Percentiles rank a stretch among this genome's conserved stretches.
phyloP scores from a whole-genome alignment of 768 basidiomycete genomes.

The Termitomyces titanicus region DNA sequence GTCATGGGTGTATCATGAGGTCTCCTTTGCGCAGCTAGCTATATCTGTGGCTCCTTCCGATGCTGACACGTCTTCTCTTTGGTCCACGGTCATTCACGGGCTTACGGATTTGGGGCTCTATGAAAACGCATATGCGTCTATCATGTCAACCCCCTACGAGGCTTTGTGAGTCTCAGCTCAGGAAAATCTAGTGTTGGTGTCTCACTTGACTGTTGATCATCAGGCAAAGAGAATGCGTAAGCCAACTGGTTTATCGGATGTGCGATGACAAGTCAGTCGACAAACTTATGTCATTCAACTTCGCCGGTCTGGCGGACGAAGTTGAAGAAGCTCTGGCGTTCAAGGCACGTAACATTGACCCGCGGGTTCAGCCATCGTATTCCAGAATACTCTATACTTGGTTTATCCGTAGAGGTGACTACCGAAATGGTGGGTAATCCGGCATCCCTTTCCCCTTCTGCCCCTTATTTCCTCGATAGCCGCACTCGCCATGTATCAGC shows the following conservation, averaged over 20 bases:
- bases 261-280: conserved; percentile 86
- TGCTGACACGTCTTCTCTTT: conserved; percentile 62
- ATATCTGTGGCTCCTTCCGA: conserved; percentile 61
- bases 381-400: conserved; percentile 92
- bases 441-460: conserved; percentile 8
- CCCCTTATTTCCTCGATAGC: conserved; percentile 45
- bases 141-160: conserved; percentile 72
- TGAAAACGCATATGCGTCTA: conserved; percentile 82
- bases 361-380: conserved; percentile 80
- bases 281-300: conserved; percentile 76
- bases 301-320: conserved; percentile 79
- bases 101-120: conserved; percentile 69
- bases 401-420: conserved; percentile 85
- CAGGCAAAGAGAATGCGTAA: conserved; percentile 80
- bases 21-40: conserved; percentile 75
- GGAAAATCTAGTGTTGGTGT: not conserved
- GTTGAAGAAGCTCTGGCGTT: conserved; percentile 87
- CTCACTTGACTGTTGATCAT: conserved; percentile 1
- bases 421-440: conserved; percentile 73
- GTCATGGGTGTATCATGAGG: conserved; percentile 54
- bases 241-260: conserved; percentile 85
- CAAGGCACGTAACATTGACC: conserved; percentile 93
- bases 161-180: conserved; percentile 59
- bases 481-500: conserved; percentile 89
- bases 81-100: conserved; percentile 76